Percentiles rank a stretch among this genome's conserved stretches.
Conservation (phyloP, 495 filamentous ascomycete genomes). For the Xylaria grammica region DNA sequence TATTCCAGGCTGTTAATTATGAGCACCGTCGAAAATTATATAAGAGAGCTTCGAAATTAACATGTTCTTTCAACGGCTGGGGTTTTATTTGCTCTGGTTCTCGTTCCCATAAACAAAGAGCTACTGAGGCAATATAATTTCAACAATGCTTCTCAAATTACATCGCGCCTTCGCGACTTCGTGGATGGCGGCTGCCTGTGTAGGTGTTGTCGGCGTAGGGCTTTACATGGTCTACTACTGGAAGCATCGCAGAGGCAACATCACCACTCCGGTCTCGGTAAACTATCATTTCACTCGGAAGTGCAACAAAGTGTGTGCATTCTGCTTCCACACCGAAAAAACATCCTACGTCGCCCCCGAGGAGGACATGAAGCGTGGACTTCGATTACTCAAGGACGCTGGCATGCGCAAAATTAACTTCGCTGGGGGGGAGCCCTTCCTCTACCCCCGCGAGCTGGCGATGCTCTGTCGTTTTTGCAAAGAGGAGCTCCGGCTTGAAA, state of each 20-base stretch:
- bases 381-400: constrained; percentile 52
- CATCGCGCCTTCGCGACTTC: neutral
- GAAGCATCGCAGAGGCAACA: neutral
- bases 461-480: constrained; percentile 58
- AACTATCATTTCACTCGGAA: constrained; percentile 56
- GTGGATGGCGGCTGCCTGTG: neutral
- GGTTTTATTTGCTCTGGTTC: neutral
- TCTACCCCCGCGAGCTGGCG: constrained; percentile 56
- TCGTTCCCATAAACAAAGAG: neutral
- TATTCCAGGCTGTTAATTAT: too few species aligned
- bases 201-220: neutral
- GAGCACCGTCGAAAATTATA: too few species aligned
- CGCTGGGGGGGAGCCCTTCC: constrained; percentile 65
- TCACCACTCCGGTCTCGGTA: constrained; percentile 45
- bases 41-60: too few species aligned
- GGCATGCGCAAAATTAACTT: constrained; percentile 67
- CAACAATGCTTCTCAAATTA: constrained; percentile 14
- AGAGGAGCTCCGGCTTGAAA: constrained; percentile 53
- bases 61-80: too few species aligned
- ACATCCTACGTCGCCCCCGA: constrained; percentile 48
- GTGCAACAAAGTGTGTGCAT: constrained; percentile 59
- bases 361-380: constrained; percentile 47
- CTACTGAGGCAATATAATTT: neutral
- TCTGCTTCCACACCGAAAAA: constrained; percentile 64
- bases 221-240: neutral